Conservation (phyloP, 805 yeast species). For the Ogataea ramenticola region DNA sequence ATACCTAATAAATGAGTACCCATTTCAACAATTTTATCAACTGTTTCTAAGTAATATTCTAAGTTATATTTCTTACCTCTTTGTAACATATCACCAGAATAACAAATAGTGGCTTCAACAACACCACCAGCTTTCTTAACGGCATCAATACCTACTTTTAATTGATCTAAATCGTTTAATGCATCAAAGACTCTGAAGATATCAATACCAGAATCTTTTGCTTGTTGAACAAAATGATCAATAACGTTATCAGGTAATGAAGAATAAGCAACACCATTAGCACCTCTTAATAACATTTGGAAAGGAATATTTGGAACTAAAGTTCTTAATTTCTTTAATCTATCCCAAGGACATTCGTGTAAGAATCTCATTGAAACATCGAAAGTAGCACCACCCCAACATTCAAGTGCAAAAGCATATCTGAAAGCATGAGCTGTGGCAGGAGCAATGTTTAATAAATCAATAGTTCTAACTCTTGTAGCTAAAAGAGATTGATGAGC, state of each 20-base stretch:
- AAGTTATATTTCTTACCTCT: slow-evolving; percentile 95
- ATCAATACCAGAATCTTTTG: slow-evolving; percentile 94
- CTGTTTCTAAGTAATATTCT: slow-evolving; percentile 77
- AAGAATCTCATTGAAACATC: slow-evolving; percentile 98
- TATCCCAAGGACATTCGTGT: slow-evolving; percentile 98
- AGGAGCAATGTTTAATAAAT: slow-evolving; percentile 85
- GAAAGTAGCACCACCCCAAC: slow-evolving; percentile 99
- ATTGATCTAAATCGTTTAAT: slow-evolving; percentile 91
- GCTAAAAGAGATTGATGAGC: slow-evolving; percentile 98
- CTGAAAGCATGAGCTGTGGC: slow-evolving; percentile 85
- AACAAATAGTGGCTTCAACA: slow-evolving; percentile 96
- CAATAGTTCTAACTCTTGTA: slow-evolving; percentile 94
- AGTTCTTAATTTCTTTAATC: slow-evolving; percentile 80
- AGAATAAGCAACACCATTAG: slow-evolving; percentile 98
- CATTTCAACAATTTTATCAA: slow-evolving; percentile 77
- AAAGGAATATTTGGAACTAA: slow-evolving; percentile 97
- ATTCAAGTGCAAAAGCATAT: slow-evolving; percentile 92
- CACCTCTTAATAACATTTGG: slow-evolving; percentile 99
- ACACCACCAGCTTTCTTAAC: slow-evolving; percentile 98
- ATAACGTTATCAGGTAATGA: slow-evolving; percentile 98
- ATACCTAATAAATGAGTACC: slow-evolving; percentile 97
- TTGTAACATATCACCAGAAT: slow-evolving; percentile 97
- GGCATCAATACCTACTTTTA: slow-evolving; percentile 96
- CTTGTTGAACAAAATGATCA: slow-evolving; percentile 93
- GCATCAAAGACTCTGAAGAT: slow-evolving; percentile 98